Evolutionary conservation across 2,329 filamentous ascomycete genomes (phyloP).

Genomic region (Neospermospora avenae): DNA sequence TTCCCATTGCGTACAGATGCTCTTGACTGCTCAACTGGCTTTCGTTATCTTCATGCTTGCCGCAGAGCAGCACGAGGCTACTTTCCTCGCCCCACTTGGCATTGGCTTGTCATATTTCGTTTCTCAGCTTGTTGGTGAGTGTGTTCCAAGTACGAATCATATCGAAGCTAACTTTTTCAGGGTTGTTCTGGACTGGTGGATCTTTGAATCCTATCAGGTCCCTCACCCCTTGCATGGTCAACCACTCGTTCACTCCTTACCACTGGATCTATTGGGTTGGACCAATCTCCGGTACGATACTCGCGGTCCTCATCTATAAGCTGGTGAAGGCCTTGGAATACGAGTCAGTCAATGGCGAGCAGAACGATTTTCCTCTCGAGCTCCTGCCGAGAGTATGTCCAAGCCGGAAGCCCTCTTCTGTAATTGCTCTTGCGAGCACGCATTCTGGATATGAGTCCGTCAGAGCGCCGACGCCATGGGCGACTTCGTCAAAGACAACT

Average conservation of each 20-base stretch:
- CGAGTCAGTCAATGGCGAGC: slow-evolving; percentile 46
- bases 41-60: slow-evolving; percentile 52
- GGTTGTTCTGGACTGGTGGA: slow-evolving; percentile 47
- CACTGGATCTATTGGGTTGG: slow-evolving; percentile 53
- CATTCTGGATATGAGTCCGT: slow-evolving; percentile 9
- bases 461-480: not conserved
- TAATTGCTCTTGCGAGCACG: slow-evolving; percentile 15
- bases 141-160: not conserved
- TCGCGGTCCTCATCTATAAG: slow-evolving; percentile 50
- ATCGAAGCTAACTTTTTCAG: slow-evolving; percentile 22
- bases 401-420: slow-evolving; percentile 14
- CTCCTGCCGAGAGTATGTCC: slow-evolving; percentile 1
- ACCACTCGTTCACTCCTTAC: slow-evolving; percentile 39
- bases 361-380: slow-evolving; percentile 8
- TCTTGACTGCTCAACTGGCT: slow-evolving; percentile 46
- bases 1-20: no score
- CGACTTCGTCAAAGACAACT: not conserved
- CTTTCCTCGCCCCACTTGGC: slow-evolving; percentile 47
- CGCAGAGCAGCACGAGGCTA: slow-evolving; percentile 47
- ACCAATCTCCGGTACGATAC: slow-evolving; percentile 46
- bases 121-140: slow-evolving; percentile 40
- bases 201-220: slow-evolving; percentile 47
- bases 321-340: slow-evolving; percentile 51
- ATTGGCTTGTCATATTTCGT: slow-evolving; percentile 47
- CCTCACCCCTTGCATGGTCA: slow-evolving; percentile 46